Evolutionary conservation across 495 filamentous ascomycete genomes (phyloP).

Genomic region (Penicillium soppii): DNA sequence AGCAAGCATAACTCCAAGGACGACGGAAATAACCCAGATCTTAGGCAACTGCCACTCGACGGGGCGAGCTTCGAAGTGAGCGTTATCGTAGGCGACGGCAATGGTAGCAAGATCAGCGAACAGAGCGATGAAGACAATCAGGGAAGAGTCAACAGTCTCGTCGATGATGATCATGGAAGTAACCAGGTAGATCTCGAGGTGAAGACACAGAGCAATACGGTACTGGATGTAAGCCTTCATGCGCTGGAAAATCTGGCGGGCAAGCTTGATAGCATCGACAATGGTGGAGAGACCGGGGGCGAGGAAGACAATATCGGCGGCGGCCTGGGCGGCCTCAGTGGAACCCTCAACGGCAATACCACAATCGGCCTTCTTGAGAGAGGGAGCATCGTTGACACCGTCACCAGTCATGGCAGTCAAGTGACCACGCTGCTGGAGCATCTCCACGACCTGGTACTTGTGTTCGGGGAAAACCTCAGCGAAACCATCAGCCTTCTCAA

Average conservation of each 20-base stretch:
- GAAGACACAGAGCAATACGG: conserved; percentile 75
- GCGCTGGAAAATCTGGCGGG: conserved; percentile 78
- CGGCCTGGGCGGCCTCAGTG: conserved; percentile 73
- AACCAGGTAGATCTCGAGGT: conserved; percentile 76
- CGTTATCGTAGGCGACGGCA: conserved; percentile 75
- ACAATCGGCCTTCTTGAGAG: conserved; percentile 71
- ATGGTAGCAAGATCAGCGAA: conserved; percentile 79
- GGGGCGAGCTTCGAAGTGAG: conserved; percentile 67
- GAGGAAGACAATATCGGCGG: conserved; percentile 78
- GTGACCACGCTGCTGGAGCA: conserved; percentile 72
- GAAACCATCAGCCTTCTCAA: conserved; percentile 75
- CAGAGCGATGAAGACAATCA: conserved; percentile 75
- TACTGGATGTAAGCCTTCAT: conserved; percentile 83
- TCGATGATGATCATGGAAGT: conserved; percentile 77
- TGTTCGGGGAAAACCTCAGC: conserved; percentile 76
- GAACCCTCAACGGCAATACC: conserved; percentile 80
- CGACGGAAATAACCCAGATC: conserved; percentile 73
- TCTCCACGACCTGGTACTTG: conserved; percentile 78
- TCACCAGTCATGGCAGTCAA: conserved; percentile 77
- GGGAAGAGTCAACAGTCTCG: conserved; percentile 63
- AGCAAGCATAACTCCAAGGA: conserved; percentile 65
- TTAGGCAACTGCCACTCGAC: conserved; percentile 78
- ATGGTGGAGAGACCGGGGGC: conserved; percentile 75
- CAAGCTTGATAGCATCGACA: conserved; percentile 75
- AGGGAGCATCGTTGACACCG: conserved; percentile 72